A percentile compares a stretch with the other conserved stretches of the same genome.
Conservation (phyloP, 2,329 filamentous ascomycete genomes). For the Monosporascus sp. region DNA sequence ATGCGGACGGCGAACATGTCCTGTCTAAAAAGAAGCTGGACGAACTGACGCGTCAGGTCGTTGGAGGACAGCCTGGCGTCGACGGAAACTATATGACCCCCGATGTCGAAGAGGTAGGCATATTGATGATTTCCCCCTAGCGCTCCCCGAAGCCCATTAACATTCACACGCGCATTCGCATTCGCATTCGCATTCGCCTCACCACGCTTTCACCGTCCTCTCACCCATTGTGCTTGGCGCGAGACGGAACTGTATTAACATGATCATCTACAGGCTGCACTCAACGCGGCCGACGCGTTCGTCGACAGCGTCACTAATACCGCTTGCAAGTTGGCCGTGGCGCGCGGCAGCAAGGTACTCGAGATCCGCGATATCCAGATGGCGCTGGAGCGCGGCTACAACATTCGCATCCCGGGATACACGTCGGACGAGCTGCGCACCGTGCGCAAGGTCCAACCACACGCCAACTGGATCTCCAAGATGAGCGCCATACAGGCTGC, state of each 20-base stretch:
- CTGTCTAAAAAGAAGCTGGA: conserved; percentile 98
- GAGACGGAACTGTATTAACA: no score
- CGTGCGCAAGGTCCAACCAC: conserved; percentile 87
- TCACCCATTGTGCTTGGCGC: not conserved
- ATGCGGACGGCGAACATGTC: conserved; percentile 86
- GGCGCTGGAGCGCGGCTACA: conserved; percentile 78
- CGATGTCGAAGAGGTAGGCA: conserved; percentile 86
- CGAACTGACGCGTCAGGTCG: conserved; percentile 89
- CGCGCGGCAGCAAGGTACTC: conserved; percentile 82
- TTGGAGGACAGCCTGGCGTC: conserved; percentile 65
- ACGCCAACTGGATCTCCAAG: conserved; percentile 87
- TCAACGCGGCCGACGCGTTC: conserved; percentile 88
- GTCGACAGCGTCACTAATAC: conserved; percentile 84
- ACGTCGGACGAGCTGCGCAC: conserved; percentile 91
- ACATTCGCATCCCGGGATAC: conserved; percentile 90
- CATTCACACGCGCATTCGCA: not conserved
- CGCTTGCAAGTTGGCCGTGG: conserved; percentile 87
- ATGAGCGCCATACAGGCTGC: conserved; percentile 95
- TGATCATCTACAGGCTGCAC: conserved; percentile 59
- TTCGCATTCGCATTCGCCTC: not conserved
- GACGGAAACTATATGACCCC: conserved; percentile 77
- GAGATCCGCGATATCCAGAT: conserved; percentile 85
- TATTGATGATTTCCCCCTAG: not conserved
- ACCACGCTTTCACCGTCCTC: conserved; percentile 3
- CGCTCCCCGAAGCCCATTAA: conserved; percentile 1